These are phyloP conservation scores for Chaetomium sp. DNA, from an alignment of 2,329 filamentous ascomycete species.

Conservation along the genomic window DNA sequence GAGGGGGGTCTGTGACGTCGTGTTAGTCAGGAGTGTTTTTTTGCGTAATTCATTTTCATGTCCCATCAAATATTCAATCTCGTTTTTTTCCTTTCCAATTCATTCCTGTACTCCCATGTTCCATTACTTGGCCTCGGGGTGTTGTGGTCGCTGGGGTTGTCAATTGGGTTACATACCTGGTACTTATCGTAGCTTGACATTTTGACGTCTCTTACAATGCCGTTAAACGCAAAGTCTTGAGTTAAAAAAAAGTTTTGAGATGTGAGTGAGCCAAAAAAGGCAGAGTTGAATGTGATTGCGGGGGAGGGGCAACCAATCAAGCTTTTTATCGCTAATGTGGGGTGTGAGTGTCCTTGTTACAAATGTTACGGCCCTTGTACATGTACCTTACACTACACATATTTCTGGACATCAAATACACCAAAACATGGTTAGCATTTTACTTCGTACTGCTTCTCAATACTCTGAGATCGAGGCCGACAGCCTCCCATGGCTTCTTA, in stretches of 20 bases:
- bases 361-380: no score
- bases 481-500: no score
- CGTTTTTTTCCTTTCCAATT: background rate
- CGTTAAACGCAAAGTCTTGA: background rate
- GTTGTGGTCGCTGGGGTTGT: background rate
- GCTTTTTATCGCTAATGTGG: background rate
- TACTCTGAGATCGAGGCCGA: no score
- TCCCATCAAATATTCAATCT: no score
- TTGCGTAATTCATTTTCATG: background rate
- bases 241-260: background rate
- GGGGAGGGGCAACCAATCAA: constrained; percentile 4
- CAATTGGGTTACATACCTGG: constrained; percentile 11
- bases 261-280: background rate
- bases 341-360: no score
- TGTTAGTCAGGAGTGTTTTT: background rate
- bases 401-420: no score
- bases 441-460: no score
- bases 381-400: no score
- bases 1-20: constrained; percentile 53
- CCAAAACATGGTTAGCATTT: no score
- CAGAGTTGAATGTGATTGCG: constrained; percentile 5
- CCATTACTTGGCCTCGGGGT: no score
- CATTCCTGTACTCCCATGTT: no score
- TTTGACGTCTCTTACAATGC: constrained; percentile 1
- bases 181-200: constrained; percentile 25